phyloP scores from a whole-genome alignment of 2,329 filamentous ascomycete species.

The Orbilia blumenaviensis region DNA sequence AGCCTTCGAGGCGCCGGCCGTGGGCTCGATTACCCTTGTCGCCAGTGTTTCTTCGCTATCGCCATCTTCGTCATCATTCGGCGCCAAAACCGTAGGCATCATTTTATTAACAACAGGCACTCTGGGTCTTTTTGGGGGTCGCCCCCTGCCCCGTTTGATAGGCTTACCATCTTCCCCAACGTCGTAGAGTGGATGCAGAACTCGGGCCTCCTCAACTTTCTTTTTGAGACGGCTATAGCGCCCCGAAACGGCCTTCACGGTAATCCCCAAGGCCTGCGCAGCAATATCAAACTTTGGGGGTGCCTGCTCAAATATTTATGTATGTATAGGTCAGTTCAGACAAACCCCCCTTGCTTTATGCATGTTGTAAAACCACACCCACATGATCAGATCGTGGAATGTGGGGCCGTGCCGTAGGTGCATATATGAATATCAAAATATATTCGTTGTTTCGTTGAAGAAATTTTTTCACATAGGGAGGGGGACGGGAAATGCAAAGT shows the following conservation, averaged over 20 bases:
- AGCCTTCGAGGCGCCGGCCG: neutral
- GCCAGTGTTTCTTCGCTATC: neutral
- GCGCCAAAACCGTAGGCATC: neutral
- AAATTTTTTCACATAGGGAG: neutral
- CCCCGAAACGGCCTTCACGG: slow-evolving; percentile 8
- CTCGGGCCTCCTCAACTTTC: slow-evolving; percentile 27
- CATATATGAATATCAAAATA: neutral
- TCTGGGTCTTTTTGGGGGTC: slow-evolving; percentile 25
- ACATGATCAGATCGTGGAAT: slow-evolving; percentile 10
- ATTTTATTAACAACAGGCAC: neutral
- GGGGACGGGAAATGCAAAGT: neutral
- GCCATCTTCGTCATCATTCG: slow-evolving; percentile 5
- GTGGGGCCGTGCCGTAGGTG: slow-evolving; percentile 9
- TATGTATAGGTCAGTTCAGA: neutral
- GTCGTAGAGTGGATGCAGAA: slow-evolving; percentile 25
- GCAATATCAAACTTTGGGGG: slow-evolving; percentile 47
- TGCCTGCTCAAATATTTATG: neutral
- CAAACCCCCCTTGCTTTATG: slow-evolving; percentile 1
- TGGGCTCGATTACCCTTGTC: neutral
- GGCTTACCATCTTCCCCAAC: slow-evolving; percentile 33
- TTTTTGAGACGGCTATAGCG: slow-evolving; percentile 43
- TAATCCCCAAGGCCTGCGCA: slow-evolving; percentile 28
- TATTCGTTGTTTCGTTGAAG: neutral
- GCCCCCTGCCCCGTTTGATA: slow-evolving; percentile 35
- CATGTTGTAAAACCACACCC: neutral